A percentile compares a stretch with the other conserved stretches of the same genome.
These are phyloP conservation scores for Fagopyrum homotropicum DNA, from an alignment of 148 eudicot genomes.

Conservation along the genomic window DNA sequence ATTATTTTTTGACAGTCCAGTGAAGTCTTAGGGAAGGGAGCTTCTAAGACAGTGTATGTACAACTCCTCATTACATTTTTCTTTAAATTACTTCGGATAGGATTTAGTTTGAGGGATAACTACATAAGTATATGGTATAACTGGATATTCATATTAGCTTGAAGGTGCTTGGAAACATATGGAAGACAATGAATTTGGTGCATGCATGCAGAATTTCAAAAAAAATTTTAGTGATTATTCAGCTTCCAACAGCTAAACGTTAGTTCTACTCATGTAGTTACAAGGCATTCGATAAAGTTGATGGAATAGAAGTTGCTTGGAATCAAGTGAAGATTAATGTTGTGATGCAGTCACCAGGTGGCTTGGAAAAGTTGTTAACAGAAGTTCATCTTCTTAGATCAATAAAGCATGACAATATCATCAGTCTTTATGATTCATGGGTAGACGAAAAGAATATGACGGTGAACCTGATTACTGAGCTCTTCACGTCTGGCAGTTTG, in stretches of 20 bases:
- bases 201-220: background rate
- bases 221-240: background rate
- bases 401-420: constrained; percentile 72
- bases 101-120: too few relatives aligned
- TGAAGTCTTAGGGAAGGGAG: constrained; percentile 84
- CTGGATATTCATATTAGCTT: too few relatives aligned
- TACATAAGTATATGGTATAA: too few relatives aligned
- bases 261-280: constrained; percentile 37
- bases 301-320: constrained; percentile 97
- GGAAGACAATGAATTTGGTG: too few relatives aligned
- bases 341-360: constrained; percentile 55
- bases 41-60: constrained; percentile 87
- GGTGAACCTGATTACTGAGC: constrained; percentile 87
- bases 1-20: constrained; percentile 41
- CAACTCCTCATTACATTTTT: background rate
- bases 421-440: constrained; percentile 80
- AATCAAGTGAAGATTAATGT: constrained; percentile 66
- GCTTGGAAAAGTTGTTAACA: constrained; percentile 57
- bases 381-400: constrained; percentile 79
- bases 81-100: background rate
- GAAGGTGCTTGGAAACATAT: too few relatives aligned
- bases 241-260: background rate
- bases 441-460: constrained; percentile 81
- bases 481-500: constrained; percentile 87
- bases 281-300: constrained; percentile 76